Evolutionary conservation across 2,329 filamentous ascomycete species (phyloP).

Genomic region (Coniosporium tulheliwenetii): DNA sequence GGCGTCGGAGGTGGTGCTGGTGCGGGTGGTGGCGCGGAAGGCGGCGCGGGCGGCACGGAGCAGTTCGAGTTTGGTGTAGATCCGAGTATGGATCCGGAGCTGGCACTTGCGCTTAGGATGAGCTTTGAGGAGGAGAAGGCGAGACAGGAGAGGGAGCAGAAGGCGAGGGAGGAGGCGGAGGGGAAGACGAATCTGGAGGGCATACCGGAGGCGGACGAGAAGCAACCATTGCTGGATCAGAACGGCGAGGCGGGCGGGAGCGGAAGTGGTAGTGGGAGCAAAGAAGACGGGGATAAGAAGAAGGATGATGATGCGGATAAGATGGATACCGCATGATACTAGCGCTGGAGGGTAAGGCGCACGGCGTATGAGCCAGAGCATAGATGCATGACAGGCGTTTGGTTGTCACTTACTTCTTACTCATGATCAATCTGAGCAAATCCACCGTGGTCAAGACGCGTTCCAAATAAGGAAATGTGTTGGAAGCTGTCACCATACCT

Average conservation of each 20-base stretch:
- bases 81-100: constrained; percentile 78
- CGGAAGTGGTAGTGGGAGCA: constrained; percentile 19
- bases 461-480: no score
- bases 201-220: constrained; percentile 55
- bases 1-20: constrained; percentile 44
- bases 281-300: constrained; percentile 34
- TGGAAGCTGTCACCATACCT: no score
- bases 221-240: constrained; percentile 46
- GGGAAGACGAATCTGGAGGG: constrained; percentile 64
- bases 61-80: constrained; percentile 84
- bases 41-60: constrained; percentile 38
- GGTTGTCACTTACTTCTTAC: no score
- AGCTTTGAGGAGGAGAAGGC: constrained; percentile 97
- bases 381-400: no score
- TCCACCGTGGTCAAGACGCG: no score
- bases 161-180: constrained; percentile 49
- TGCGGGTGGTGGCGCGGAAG: constrained; percentile 27
- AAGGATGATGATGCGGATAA: constrained; percentile 49
- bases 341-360: no score
- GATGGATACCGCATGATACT: constrained; percentile 68
- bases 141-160: constrained; percentile 71
- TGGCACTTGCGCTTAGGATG: constrained; percentile 89
- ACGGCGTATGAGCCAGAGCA: no score
- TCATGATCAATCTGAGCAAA: no score
- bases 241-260: constrained; percentile 50